phyloP scores from a whole-genome alignment of 2,329 filamentous ascomycete genomes.

The Penicillium sp. region DNA sequence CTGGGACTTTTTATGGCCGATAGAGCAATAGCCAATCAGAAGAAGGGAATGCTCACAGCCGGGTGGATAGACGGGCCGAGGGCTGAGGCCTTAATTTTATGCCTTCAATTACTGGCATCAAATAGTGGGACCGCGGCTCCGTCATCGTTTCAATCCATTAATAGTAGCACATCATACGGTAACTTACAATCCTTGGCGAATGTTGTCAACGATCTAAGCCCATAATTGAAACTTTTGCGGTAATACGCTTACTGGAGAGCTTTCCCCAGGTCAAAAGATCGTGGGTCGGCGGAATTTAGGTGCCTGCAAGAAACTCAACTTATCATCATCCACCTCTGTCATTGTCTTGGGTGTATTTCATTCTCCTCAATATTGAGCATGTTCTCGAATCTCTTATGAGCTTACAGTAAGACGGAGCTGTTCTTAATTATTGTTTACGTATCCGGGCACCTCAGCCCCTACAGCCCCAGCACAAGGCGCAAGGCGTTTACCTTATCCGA shows the following conservation, averaged over 20 bases:
- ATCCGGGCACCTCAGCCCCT: neutral
- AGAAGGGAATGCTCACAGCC: neutral
- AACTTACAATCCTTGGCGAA: neutral
- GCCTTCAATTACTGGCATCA: neutral
- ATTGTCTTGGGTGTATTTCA: neutral
- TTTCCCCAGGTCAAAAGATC: conserved; percentile 1
- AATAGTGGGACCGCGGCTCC: neutral
- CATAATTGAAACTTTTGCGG: neutral
- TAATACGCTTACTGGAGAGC: conserved; percentile 6
- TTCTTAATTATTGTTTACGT: conserved; percentile 1
- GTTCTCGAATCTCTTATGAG: neutral
- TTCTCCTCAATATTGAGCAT: neutral
- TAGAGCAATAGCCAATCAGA: conserved; percentile 14
- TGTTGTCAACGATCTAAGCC: neutral
- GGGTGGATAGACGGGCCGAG: conserved; percentile 8
- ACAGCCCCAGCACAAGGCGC: conserved; percentile 14
- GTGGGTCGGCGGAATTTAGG: conserved; percentile 8
- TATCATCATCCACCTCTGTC: conserved; percentile 3
- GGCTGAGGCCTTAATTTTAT: neutral
- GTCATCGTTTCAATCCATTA: neutral
- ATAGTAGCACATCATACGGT: neutral
- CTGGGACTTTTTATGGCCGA: conserved; percentile 12
- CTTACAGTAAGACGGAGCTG: neutral
- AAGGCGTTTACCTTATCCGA: conserved; percentile 12
- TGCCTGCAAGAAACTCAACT: conserved; percentile 5